Conservation (phyloP, 1,284 basidiomycete species). For the Thelephora terrestris region DNA sequence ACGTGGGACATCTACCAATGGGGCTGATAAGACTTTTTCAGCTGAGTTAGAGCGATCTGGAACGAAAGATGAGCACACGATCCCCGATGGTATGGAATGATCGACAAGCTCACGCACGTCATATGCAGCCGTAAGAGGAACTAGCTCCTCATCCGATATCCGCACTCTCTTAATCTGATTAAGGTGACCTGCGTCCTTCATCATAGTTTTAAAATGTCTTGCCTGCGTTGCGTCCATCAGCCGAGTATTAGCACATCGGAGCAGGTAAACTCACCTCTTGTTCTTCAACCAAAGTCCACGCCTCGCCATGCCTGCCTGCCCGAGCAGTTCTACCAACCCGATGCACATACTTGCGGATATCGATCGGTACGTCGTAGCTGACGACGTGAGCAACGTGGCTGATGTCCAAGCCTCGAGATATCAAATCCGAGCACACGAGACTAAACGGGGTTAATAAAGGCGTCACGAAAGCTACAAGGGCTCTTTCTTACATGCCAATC, state of each 20-base stretch:
- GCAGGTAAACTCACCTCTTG: constrained; percentile 59
- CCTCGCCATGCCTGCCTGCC: constrained; percentile 77
- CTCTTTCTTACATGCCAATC: constrained; percentile 65
- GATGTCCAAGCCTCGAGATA: constrained; percentile 95
- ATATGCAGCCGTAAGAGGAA: constrained; percentile 49
- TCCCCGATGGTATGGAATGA: no score
- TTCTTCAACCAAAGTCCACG: constrained; percentile 93
- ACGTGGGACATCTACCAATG: no score
- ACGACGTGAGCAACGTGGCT: constrained; percentile 87
- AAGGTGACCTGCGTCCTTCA: constrained; percentile 69
- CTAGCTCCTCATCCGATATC: constrained; percentile 56
- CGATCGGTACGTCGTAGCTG: constrained; percentile 92
- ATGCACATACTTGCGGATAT: constrained; percentile 96
- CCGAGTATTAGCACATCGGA: neutral
- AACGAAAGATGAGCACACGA: no score
- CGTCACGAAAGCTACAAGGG: neutral
- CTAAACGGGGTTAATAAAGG: constrained; percentile 29
- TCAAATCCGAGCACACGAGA: constrained; percentile 90
- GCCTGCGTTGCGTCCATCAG: constrained; percentile 40
- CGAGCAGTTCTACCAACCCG: constrained; percentile 92
- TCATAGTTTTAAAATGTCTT: constrained; percentile 80
- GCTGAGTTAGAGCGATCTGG: no score
- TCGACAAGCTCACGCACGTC: constrained; percentile 33
- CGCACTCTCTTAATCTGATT: constrained; percentile 64
- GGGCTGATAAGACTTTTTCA: no score